A percentile compares a stretch with the other conserved stretches of the same genome.
These are phyloP conservation scores for Malassezia sympodialis DNA, from an alignment of 1,284 basidiomycete species.

Conservation along the genomic window DNA sequence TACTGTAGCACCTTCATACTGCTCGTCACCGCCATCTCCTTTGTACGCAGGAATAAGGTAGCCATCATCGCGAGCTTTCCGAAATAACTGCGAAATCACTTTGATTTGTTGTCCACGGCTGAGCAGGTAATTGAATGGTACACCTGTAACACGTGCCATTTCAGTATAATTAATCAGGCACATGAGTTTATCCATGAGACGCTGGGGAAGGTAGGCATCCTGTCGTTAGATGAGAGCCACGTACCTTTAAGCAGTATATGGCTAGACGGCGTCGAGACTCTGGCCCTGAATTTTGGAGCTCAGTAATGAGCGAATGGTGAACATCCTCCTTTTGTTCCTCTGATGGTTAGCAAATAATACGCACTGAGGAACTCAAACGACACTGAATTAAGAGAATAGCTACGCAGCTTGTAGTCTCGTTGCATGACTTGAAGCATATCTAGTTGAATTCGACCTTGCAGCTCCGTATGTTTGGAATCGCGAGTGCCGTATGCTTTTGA, in stretches of 20 bases:
- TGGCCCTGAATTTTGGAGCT: constrained; percentile 45
- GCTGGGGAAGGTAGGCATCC: constrained; percentile 47
- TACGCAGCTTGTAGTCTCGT: constrained; percentile 47
- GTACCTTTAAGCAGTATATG: constrained; percentile 43
- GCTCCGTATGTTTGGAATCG: constrained; percentile 45
- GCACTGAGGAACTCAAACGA: constrained; percentile 43
- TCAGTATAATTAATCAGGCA: constrained; percentile 49
- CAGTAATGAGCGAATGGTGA: constrained; percentile 46
- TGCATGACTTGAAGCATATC: constrained; percentile 49
- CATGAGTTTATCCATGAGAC: constrained; percentile 48
- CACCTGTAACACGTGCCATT: constrained; percentile 47
- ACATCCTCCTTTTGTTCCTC: constrained; percentile 48
- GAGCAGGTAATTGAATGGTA: constrained; percentile 48
- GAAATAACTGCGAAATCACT: constrained; percentile 46
- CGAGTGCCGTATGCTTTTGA: constrained; percentile 48
- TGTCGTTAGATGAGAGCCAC: neutral
- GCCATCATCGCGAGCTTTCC: constrained; percentile 44
- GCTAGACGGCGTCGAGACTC: constrained; percentile 45
- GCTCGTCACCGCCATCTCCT: constrained; percentile 44
- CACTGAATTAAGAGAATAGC: constrained; percentile 46
- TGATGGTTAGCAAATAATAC: neutral
- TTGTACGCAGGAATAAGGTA: constrained; percentile 46
- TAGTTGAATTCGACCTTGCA: constrained; percentile 46
- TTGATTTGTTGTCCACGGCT: constrained; percentile 48
- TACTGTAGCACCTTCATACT: constrained; percentile 47